phyloP scores from a whole-genome alignment of 129 eudicot genomes.

The Kitagawia praeruptora region DNA sequence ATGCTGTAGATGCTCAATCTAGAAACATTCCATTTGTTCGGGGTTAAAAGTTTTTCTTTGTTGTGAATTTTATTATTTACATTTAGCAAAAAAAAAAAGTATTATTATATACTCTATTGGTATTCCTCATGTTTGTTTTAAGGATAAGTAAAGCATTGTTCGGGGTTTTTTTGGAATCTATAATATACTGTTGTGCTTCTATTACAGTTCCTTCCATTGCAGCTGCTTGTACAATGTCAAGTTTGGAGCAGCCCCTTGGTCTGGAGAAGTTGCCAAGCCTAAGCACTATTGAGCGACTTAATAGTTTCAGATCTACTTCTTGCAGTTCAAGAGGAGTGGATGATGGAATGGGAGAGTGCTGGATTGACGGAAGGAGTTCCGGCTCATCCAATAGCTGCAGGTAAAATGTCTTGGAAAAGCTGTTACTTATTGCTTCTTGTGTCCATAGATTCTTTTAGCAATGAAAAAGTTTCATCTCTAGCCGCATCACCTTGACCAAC shows the following conservation, averaged over 20 bases:
- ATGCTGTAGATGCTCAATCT: not conserved
- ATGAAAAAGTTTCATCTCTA: not conserved
- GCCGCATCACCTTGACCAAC: not conserved
- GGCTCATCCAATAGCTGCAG: conserved; percentile 65
- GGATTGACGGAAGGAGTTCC: conserved; percentile 59
- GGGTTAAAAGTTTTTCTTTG: not conserved
- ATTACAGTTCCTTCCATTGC: not conserved
- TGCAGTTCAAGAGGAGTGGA: conserved; percentile 72
- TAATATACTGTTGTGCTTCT: not conserved
- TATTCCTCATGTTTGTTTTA: too few species aligned
- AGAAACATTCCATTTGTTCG: not conserved
- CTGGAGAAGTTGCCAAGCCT: conserved; percentile 78
- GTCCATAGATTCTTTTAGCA: not conserved
- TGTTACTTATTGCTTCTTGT: not conserved
- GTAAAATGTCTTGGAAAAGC: conserved; percentile 33
- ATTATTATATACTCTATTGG: too few species aligned
- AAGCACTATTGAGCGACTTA: conserved; percentile 58
- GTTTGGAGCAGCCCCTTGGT: conserved; percentile 87
- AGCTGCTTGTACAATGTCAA: conserved; percentile 46
- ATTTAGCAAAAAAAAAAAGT: too few species aligned
- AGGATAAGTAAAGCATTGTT: not conserved
- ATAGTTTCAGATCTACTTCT: conserved; percentile 67
- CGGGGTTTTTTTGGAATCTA: not conserved
- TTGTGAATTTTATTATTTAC: not conserved
- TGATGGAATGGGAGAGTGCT: conserved; percentile 56